Base-by-base conservation (phyloP, 805 yeast genomes). In the Kurtzmaniella fragi region DNA sequence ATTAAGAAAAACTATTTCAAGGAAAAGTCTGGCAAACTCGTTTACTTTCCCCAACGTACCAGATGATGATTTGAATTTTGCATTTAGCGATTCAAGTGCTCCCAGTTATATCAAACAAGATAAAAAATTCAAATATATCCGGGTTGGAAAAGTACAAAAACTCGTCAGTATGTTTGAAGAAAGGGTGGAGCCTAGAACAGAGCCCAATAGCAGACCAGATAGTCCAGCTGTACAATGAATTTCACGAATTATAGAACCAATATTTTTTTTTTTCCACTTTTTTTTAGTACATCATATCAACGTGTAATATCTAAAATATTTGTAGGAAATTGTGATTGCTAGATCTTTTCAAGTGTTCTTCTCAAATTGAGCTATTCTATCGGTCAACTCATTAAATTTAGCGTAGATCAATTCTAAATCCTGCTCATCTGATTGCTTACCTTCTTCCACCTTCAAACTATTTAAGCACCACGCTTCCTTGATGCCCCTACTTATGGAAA, bases 381-480 rank as follows among this genome's bases (percentile, higher is more conserved):
- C 63, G 2, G 67, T 63, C 41, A 64, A 51, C 23, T 49, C 44
- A 41, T 62, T 62, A 47, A 67, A 67, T 46, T 63, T 58, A 5
- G 46, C 48, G 33, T 61, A 63, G 3, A 64, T 53, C 10, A 44
- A 40, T 38, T 54, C 44, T 4, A 55, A 39, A 12, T 62, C 56
- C 16, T 34, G 40, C 10, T 38, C 44, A 26, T 25, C 44, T 25
- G 48, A 34, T 11, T 39, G 40, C 10, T 44, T 45, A 7, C 41
- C 45, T 8, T 51, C 50, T 13, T 45, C 37, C 11, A 63, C 67
- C 30, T 73, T 73, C 39, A 76, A 59, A 17, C 77, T 75, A 2
- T 80, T 81, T 39, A 78, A 54, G 31, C 77, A 70, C 83, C 82
- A 78, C 3, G 73, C 65, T 51, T 77, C 82, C 46, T 73, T 71